Evolutionary conservation across 108 stramenopile species (phyloP), one percentile per base, ranked within the genome.

Genomic region (Skeletonema costatum): DNA sequence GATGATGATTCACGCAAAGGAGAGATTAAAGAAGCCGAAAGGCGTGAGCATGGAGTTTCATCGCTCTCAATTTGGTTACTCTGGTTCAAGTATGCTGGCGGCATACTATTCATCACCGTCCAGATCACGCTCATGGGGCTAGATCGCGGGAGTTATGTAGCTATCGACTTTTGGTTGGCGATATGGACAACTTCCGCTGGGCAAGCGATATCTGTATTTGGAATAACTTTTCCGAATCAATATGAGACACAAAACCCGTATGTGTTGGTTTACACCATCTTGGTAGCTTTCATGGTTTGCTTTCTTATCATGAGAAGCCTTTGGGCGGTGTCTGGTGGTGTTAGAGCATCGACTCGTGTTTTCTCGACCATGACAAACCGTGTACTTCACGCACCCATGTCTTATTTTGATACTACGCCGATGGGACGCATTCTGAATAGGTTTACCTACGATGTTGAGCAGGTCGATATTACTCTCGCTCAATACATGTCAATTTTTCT

Each of bases 331-430:
- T 66, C 77, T 21, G 85, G 85, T 17, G 87, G 85, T 16, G 32
- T 61, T 50, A 64, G 82, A 17, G 85, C 85, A 25, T 61, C 78
- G 7, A 71, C 68, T 1, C 62, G 66, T 44, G 85, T 86, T 12
- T 87, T 87, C 64, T 32, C 63, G 5, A 65, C 60, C 39, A 87
- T 89, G 89, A 42, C 87, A 25, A 10, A 67, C 6, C 44, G 78
- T 11, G 86, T 90, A 0, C 74, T 92, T 1, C 65, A 53, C 16
- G 88, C 89, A 11, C 90, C 87, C 29, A 82, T 91, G 81, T 81
- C 75, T 25, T 97, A 93, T 76, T 98, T 97, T 80, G 97, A 98
- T 75, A 90, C 93, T 0, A 94, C 90, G 7, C 98, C 98, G 3
- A 76, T 94, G 70, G 98, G 98, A 16, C 87, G 98, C 25, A 91